Evolutionary conservation across 306 rosid species (phyloP).

Genomic region (Malus orientalis): DNA sequence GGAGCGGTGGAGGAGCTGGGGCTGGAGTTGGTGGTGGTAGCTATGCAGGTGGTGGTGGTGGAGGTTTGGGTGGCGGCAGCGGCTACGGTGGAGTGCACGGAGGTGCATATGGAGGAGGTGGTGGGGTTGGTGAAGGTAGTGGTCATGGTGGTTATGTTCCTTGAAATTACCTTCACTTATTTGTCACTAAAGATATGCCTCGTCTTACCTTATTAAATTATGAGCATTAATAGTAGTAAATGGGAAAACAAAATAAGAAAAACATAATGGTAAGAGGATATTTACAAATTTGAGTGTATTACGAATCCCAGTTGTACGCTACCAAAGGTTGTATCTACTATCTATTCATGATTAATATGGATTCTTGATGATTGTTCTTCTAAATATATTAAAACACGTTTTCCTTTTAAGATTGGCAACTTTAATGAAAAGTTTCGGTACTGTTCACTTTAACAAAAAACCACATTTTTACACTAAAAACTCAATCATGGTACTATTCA

Average conservation of each 20-base stretch:
- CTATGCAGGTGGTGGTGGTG: conserved; percentile 15
- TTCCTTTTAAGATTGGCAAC: too few relatives aligned
- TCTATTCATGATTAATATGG: not conserved
- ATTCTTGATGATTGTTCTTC: not conserved
- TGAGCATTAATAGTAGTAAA: not conserved
- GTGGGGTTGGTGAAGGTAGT: conserved; percentile 30
- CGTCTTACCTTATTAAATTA: not conserved
- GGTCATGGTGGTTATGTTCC: conserved; percentile 46
- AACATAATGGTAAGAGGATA: conserved; percentile 12
- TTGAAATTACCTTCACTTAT: conserved; percentile 4
- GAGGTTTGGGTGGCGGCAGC: conserved; percentile 27
- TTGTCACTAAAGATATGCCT: not conserved
- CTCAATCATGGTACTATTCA: too few relatives aligned
- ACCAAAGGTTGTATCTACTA: not conserved
- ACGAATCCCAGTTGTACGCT: not conserved
- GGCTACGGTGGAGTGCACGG: conserved; percentile 34
- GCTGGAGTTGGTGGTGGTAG: conserved; percentile 13
- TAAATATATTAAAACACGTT: too few relatives aligned
- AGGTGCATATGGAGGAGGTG: conserved; percentile 40
- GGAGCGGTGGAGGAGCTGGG: conserved; percentile 25
- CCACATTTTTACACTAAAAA: too few relatives aligned
- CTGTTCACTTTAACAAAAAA: too few relatives aligned
- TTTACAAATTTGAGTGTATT: not conserved
- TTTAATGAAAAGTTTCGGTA: too few relatives aligned
- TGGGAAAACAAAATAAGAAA: conserved; percentile 7